Conservation (phyloP, 305 asterid species). For the Euphrasia arctica region DNA sequence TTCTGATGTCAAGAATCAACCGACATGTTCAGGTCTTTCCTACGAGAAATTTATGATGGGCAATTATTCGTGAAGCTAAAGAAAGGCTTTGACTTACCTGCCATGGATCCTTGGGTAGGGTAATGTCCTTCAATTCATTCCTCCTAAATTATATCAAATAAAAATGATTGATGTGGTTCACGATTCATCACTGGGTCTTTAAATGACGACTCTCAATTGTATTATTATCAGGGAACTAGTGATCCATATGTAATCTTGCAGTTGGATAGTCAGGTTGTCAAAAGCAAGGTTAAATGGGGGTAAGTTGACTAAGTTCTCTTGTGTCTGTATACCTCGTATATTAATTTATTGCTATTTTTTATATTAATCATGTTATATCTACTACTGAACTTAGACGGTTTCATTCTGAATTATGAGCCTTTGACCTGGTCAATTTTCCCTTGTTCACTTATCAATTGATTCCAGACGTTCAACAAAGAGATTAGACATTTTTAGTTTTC, state of each 20-base stretch:
- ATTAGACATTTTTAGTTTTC: constrained; percentile 5
- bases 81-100: constrained; percentile 77
- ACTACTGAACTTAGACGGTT: not conserved
- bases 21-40: constrained; percentile 62
- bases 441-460: constrained; percentile 7
- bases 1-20: constrained; percentile 12
- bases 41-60: constrained; percentile 92
- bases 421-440: not conserved
- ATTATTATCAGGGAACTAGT: constrained; percentile 79
- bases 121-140: constrained; percentile 28
- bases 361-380: not conserved
- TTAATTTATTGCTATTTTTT: not conserved
- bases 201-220: constrained; percentile 18
- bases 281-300: constrained; percentile 98
- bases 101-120: constrained; percentile 99
- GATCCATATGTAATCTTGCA: constrained; percentile 92
- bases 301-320: constrained; percentile 36
- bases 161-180: not conserved
- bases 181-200: not conserved
- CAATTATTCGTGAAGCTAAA: constrained; percentile 83
- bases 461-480: constrained; percentile 16
- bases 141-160: constrained; percentile 10
- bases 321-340: not conserved
- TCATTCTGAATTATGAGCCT: constrained; percentile 4
- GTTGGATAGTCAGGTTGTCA: constrained; percentile 70